phyloP scores from a whole-genome alignment of 164 flowering plant species.

The Aristolochia californica region DNA sequence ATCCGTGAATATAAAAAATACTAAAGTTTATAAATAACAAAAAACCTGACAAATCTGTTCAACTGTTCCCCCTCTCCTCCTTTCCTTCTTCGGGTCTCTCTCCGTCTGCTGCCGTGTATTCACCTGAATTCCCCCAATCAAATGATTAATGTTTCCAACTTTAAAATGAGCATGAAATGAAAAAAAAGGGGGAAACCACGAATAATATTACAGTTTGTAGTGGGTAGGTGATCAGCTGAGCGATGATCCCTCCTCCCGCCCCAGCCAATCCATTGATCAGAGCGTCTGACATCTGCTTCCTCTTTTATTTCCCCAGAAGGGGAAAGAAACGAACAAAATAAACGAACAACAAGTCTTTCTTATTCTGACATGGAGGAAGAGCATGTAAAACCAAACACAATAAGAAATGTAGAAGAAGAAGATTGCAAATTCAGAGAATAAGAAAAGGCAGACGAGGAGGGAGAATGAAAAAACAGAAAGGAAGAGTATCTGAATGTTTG shows the following conservation, averaged over 20 bases:
- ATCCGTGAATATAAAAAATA: no score
- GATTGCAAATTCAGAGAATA: not conserved
- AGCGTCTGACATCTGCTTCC: slow-evolving; percentile 71
- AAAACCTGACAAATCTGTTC: slow-evolving; percentile 69
- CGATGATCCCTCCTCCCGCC: slow-evolving; percentile 96
- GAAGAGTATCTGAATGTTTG: slow-evolving; percentile 6
- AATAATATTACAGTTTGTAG: slow-evolving; percentile 59
- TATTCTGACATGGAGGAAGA: not conserved
- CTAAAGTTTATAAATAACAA: not conserved
- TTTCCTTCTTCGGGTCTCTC: slow-evolving; percentile 53
- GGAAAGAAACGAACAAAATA: not conserved
- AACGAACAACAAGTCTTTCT: not conserved
- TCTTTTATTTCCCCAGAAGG: not conserved
- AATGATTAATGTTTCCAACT: not conserved
- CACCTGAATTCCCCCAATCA: slow-evolving; percentile 32
- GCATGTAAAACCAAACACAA: not conserved
- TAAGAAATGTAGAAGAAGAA: not conserved
- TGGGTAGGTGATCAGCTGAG: slow-evolving; percentile 90
- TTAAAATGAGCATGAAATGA: not conserved
- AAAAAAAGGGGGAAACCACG: not conserved
- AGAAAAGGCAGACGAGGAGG: not conserved
- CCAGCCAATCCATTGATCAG: slow-evolving; percentile 92
- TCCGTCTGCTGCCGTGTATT: slow-evolving; percentile 93
- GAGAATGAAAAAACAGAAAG: not conserved
- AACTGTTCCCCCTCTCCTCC: slow-evolving; percentile 45